Evolutionary conservation across 352 stramenopile species (phyloP).

Genomic region (Phytophthora chlamydospora): DNA sequence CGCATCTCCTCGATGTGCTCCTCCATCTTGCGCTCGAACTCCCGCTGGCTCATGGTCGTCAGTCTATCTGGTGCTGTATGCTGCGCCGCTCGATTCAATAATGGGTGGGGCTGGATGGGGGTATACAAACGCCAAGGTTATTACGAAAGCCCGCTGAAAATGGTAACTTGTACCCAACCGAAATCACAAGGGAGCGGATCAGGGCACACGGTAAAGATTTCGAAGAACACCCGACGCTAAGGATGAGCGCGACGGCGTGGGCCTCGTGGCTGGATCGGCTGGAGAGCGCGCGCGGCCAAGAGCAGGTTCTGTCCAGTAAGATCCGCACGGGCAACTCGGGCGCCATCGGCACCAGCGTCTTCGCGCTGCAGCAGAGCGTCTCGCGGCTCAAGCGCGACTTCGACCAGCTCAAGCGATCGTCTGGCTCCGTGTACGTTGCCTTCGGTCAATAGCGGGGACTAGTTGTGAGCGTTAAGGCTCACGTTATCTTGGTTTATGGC

Average conservation of each 20-base stretch:
- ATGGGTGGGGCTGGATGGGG: slow-evolving; percentile 1
- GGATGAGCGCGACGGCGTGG: slow-evolving; percentile 77
- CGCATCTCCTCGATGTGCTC: slow-evolving; percentile 92
- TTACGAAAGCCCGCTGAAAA: not conserved
- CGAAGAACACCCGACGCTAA: slow-evolving; percentile 1
- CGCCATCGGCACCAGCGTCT: slow-evolving; percentile 79
- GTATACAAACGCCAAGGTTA: not conserved
- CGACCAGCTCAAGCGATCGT: slow-evolving; percentile 71
- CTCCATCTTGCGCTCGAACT: slow-evolving; percentile 91
- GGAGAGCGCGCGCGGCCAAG: slow-evolving; percentile 73
- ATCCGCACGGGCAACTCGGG: slow-evolving; percentile 68
- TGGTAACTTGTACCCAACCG: too few relatives aligned
- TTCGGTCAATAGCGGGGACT: not conserved
- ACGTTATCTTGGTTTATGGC: not conserved
- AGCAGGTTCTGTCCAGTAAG: slow-evolving; percentile 68
- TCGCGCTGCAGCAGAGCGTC: slow-evolving; percentile 85
- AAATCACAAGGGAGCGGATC: too few relatives aligned
- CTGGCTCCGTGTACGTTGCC: slow-evolving; percentile 54
- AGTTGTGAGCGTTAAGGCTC: too few relatives aligned
- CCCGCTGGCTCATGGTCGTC: slow-evolving; percentile 68
- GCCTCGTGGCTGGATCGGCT: slow-evolving; percentile 83
- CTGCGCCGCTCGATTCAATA: slow-evolving; percentile 9
- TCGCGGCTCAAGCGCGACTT: slow-evolving; percentile 83
- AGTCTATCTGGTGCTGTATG: not conserved
- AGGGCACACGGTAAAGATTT: slow-evolving; percentile 18